Base-by-base conservation (phyloP, 2,329 filamentous ascomycete genomes). In the Cytospora mali region DNA sequence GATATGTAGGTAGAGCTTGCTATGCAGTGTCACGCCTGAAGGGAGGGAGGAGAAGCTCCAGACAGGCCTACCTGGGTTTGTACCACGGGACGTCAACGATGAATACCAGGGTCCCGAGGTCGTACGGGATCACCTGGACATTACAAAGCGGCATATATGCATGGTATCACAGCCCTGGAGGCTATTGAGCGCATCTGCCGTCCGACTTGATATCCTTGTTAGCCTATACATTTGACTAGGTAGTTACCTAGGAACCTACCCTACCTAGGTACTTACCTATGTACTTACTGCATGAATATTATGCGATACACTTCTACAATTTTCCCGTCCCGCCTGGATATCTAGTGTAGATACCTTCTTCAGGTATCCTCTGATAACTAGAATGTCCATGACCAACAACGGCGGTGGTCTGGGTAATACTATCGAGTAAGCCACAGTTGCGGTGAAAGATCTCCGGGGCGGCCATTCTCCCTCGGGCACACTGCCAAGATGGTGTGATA, bases 321-420 rank as follows among this genome's bases (percentile, higher is more conserved):
- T 10, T n/a, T 21, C 9, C 39, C 39, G 39, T 16, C n/a, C n/a
- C 39, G 39, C n/a, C n/a, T 21, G 10, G 33, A 14, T 14, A 5
- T 14, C 13, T 46, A 46, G 18, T 9, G 2, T 9, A 13, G 14
- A 28, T 39, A 25, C n/a, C n/a, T n/a, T n/a, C n/a, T n/a, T n/a
- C n/a, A 53, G 33, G 46, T 53, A 60, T 39, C 57, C 48, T 54
- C 46, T 48, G 50, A 28, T 39, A n/a, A n/a, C 18, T 21, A 4
- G 33, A 11, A 39, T 39, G 10, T 39, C n/a, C 13, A 16, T 16
- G 48, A 6, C 21, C 48, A 50, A 14, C n/a, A 35, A 46, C 31
- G 29, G 33, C 54, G 28, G 48, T 28, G 11, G 11, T 60, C 50
- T 60, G 46, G 33, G 33, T 60, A 33, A 54, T 60, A 6, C 48